Evolutionary conservation across 306 rosid species (phyloP).

Genomic region (Castanopsis chinensis): DNA sequence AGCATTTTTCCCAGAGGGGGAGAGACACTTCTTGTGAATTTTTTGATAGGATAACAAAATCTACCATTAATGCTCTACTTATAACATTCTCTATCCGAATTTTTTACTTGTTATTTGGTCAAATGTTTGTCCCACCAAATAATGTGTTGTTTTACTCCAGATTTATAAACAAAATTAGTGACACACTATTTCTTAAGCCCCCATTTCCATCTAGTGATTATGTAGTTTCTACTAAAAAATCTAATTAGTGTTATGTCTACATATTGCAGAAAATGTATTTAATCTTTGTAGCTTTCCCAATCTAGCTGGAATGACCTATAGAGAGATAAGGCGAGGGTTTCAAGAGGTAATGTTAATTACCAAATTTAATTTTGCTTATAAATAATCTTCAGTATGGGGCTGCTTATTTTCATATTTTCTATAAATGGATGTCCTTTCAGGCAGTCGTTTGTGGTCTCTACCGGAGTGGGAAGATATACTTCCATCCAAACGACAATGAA

Average conservation of each 20-base stretch:
- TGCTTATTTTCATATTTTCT: slow-evolving; percentile 8
- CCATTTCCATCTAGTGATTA: slow-evolving; percentile 4
- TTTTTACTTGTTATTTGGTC: not conserved
- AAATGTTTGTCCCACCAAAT: not conserved
- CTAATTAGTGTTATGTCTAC: slow-evolving; percentile 25
- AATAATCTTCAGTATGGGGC: slow-evolving; percentile 1
- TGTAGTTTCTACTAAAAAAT: slow-evolving; percentile 16
- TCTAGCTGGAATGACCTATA: slow-evolving; percentile 63
- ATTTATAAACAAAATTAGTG: not conserved
- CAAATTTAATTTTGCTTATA: slow-evolving; percentile 16
- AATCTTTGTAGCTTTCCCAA: slow-evolving; percentile 65
- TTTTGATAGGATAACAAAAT: not conserved
- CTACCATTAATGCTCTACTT: not conserved
- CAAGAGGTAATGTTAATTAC: slow-evolving; percentile 52
- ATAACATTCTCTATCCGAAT: not conserved
- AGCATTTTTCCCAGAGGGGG: not conserved
- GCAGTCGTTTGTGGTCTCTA: slow-evolving; percentile 86
- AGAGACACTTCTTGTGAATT: not conserved
- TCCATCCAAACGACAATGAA: slow-evolving; percentile 85
- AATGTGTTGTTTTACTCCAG: not conserved
- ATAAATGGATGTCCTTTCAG: slow-evolving; percentile 50
- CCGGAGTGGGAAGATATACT: slow-evolving; percentile 73
- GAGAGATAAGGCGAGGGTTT: slow-evolving; percentile 61
- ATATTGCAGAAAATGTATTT: slow-evolving; percentile 86
- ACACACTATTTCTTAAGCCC: not conserved